phyloP scores from a whole-genome alignment of 139 green algal genomes.

The Monoraphidium neglectum region DNA sequence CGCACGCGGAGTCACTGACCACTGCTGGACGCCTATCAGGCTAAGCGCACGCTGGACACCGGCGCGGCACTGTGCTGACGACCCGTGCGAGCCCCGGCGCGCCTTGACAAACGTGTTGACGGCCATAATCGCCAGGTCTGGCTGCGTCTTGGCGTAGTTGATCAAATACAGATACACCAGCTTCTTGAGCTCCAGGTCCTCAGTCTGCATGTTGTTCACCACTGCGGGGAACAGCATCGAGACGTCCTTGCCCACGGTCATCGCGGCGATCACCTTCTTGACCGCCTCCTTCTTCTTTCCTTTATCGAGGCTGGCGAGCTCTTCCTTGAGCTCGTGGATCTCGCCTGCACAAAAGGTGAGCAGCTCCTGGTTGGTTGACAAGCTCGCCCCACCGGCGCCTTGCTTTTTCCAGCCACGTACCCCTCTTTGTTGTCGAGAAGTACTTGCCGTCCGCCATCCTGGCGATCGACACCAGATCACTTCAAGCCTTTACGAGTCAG shows the following conservation, averaged over 20 bases:
- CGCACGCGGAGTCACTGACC: background rate
- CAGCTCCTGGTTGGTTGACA: background rate
- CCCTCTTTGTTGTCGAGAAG: conserved; percentile 96
- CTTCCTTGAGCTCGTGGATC: conserved; percentile 95
- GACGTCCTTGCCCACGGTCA: conserved; percentile 99
- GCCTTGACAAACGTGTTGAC: conserved; percentile 99
- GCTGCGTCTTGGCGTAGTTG: conserved; percentile 99
- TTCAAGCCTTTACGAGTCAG: no score
- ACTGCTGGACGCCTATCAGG: no score
- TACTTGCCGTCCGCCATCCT: conserved; percentile 85
- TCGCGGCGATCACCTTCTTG: conserved; percentile 97
- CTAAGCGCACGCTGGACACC: no score
- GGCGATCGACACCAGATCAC: no score
- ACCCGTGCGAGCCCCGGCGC: background rate
- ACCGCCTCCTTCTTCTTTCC: conserved; percentile 95
- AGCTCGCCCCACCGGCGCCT: background rate
- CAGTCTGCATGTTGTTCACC: conserved; percentile 98
- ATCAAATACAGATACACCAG: conserved; percentile 99
- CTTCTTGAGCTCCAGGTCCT: conserved; percentile 89
- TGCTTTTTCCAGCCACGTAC: conserved; percentile 33
- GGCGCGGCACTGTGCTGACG: no score
- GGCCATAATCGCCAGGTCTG: conserved; percentile 98
- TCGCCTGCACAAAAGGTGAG: conserved; percentile 73
- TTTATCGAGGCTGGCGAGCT: conserved; percentile 87
- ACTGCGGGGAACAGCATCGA: conserved; percentile 95